Evolutionary conservation across 108 stramenopile genomes (phyloP).

Genomic region (Skeletonema costatum): DNA sequence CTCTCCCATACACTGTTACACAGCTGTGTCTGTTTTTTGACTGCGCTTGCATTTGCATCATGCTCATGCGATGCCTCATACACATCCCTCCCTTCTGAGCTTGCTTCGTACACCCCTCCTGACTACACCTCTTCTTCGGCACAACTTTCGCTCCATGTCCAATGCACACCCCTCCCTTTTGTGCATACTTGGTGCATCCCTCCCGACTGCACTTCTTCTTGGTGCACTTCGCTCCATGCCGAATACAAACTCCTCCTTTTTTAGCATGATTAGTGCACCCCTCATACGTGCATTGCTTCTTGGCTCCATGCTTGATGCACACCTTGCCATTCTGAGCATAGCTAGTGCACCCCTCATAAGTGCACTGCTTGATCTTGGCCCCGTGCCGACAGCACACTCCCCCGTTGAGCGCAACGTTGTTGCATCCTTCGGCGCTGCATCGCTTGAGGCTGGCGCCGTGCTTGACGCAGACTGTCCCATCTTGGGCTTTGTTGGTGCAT

Average conservation of each 20-base stretch:
- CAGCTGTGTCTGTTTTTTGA: too few species aligned
- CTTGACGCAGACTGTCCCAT: not conserved
- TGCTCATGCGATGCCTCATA: not conserved
- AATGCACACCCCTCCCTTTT: not conserved
- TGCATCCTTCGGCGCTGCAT: conserved; percentile 5
- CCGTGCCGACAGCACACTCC: not conserved
- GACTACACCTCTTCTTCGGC: not conserved
- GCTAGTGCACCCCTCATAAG: not conserved
- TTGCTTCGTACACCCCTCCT: conserved; percentile 9
- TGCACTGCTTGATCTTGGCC: not conserved
- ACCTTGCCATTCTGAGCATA: not conserved
- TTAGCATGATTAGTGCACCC: not conserved
- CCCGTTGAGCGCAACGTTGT: not conserved
- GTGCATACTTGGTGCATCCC: not conserved
- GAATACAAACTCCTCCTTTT: not conserved
- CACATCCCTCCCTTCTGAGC: not conserved
- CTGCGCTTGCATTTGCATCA: too few species aligned
- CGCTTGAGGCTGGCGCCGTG: not conserved
- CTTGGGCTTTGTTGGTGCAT: not conserved
- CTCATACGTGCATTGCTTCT: not conserved
- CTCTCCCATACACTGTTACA: too few species aligned
- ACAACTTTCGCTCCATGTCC: not conserved
- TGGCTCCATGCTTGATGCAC: not conserved
- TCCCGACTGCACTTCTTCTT: not conserved
- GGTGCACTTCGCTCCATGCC: not conserved